Conservation (phyloP, 2,329 filamentous ascomycete species). For the Aureobasidium sp. region DNA sequence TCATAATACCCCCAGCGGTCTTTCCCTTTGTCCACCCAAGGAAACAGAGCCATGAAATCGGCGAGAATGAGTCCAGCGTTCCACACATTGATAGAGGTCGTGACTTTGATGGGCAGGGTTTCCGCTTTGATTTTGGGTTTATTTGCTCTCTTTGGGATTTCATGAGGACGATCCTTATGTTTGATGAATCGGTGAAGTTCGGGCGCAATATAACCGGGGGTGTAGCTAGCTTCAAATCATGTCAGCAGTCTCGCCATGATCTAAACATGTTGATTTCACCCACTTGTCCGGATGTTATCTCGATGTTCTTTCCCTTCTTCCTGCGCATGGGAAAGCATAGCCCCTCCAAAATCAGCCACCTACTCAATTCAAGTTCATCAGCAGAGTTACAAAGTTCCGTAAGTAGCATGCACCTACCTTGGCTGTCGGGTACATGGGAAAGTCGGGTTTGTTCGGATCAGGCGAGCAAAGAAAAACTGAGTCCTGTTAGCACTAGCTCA, state of each 20-base stretch:
- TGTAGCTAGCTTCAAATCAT: background rate
- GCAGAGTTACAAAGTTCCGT: background rate
- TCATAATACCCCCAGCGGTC: background rate
- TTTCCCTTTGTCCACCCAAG: background rate
- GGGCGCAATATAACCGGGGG: background rate
- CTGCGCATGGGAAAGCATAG: background rate
- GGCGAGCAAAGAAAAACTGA: slow-evolving; percentile 10
- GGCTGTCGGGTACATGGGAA: slow-evolving; percentile 3
- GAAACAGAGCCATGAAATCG: background rate
- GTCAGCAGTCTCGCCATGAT: background rate
- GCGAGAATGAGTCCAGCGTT: background rate
- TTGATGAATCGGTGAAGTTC: background rate
- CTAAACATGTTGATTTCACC: background rate
- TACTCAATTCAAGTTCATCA: background rate
- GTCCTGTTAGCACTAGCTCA: background rate
- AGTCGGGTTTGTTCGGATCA: background rate
- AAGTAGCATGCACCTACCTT: background rate
- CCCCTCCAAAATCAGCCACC: slow-evolving; percentile 12
- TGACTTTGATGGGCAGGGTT: background rate
- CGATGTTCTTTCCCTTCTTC: background rate
- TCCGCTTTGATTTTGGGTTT: background rate
- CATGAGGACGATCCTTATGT: background rate
- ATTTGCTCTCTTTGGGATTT: background rate
- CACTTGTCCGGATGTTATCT: background rate
- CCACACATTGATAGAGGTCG: slow-evolving; percentile 3